These are phyloP conservation scores for Trichosporon sp. DNA, from an alignment of 1,284 basidiomycete species.

Conservation along the genomic window DNA sequence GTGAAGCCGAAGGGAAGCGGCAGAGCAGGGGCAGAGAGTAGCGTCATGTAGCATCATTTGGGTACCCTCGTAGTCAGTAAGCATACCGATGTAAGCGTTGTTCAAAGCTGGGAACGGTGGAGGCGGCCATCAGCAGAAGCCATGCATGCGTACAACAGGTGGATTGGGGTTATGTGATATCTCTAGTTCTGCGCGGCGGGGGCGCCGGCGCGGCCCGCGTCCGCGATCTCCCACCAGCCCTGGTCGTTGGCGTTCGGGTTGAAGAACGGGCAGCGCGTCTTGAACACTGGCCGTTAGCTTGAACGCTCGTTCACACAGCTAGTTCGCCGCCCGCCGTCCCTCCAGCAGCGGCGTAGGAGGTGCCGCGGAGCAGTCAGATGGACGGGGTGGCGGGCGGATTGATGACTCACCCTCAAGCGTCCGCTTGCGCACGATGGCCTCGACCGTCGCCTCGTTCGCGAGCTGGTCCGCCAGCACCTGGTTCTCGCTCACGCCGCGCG, in stretches of 20 bases:
- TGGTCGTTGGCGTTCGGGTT: conserved; percentile 60
- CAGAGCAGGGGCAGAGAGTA: not conserved
- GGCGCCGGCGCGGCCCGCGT: conserved; percentile 21
- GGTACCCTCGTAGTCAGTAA: not conserved
- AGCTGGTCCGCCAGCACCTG: conserved; percentile 75
- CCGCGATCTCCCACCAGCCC: conserved; percentile 63
- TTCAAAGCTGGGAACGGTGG: not conserved
- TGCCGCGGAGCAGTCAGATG: too few species aligned
- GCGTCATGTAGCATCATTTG: not conserved
- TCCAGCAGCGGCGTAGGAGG: too few species aligned
- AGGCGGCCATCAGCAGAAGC: conserved; percentile 34
- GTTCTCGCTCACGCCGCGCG: conserved; percentile 61
- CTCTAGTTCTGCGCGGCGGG: not conserved
- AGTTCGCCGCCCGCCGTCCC: not conserved
- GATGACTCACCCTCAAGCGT: conserved; percentile 65
- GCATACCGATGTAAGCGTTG: not conserved
- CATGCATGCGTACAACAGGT: conserved; percentile 26
- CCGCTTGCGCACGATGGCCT: conserved; percentile 70
- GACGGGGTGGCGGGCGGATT: not conserved
- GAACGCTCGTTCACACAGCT: too few species aligned
- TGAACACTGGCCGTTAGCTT: conserved; percentile 60
- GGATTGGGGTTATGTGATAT: not conserved
- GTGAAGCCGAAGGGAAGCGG: not conserved
- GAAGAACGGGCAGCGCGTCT: conserved; percentile 76
- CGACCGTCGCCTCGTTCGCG: conserved; percentile 70